Conservation (phyloP, 2,329 filamentous ascomycete species). For the Dactylellina haptotyla region DNA sequence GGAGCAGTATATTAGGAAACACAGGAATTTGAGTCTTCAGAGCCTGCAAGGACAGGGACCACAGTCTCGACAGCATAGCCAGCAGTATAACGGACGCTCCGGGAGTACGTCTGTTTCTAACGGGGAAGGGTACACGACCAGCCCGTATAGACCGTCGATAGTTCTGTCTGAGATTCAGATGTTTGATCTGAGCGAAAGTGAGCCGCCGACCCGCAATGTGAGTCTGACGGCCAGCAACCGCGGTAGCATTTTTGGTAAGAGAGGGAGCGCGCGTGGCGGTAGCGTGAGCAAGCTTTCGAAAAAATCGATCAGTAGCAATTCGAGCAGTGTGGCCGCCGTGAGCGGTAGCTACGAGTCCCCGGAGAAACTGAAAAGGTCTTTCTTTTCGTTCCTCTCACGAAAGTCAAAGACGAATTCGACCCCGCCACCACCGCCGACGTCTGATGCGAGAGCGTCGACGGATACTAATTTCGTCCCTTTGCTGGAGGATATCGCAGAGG, state of each 20-base stretch:
- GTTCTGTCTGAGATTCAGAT: constrained; percentile 28
- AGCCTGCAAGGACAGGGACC: constrained; percentile 11
- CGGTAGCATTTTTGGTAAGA: constrained; percentile 20
- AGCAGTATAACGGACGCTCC: constrained; percentile 4
- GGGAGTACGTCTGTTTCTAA: constrained; percentile 18
- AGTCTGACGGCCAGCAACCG: constrained; percentile 9
- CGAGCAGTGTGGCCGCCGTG: constrained; percentile 3
- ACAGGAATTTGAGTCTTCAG: constrained; percentile 20
- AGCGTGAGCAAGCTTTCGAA: constrained; percentile 43
- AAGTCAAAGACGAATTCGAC: constrained; percentile 8
- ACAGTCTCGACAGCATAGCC: constrained; percentile 15
- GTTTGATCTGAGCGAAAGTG: constrained; percentile 43
- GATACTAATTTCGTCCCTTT: constrained; percentile 18
- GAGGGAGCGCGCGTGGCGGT: background rate
- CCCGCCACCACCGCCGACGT: background rate
- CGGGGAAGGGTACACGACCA: constrained; percentile 21
- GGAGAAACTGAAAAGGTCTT: constrained; percentile 20
- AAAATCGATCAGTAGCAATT: constrained; percentile 22
- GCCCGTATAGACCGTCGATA: constrained; percentile 39
- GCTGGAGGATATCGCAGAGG: constrained; percentile 40
- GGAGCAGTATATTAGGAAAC: constrained; percentile 13
- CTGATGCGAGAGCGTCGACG: constrained; percentile 3
- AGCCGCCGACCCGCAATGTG: constrained; percentile 30
- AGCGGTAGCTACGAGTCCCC: constrained; percentile 16
- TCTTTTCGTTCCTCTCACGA: constrained; percentile 29